Evolutionary conservation across 2,329 filamentous ascomycete genomes (phyloP), one percentile per base, ranked within the genome.

Genomic region (Fusarium mexicanum): DNA sequence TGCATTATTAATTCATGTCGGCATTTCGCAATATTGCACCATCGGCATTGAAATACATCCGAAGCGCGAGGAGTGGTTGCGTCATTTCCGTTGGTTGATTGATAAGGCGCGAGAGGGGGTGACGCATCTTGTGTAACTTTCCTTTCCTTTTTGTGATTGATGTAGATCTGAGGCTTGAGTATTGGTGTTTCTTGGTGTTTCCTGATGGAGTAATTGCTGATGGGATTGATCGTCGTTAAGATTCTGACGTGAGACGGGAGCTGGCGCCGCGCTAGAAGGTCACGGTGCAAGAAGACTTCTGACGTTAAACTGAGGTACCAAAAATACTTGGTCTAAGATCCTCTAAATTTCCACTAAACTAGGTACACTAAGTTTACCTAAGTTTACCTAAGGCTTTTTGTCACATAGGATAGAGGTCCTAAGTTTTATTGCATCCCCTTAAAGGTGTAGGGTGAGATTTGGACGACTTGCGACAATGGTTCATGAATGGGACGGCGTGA

Each of bases 211-310:
- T 44, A 67, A 33, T 40, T 37, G n/a, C 4, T 50, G 12, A 22
- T 43, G 37, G 40, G 26, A 37, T 51, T 24, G 31, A 68, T 64
- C 40, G n/a, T 31, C 31, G 22, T 20, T 69, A 60, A 64, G 48
- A 54, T 57, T 69, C 69, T 72, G 48, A 72, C 69, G 59, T 68
- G 68, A 63, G 63, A 64, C 63, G 47, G 55, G 47, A 46, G 10
- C n/a, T 12, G 40, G 41, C 26, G 61, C 26, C 31, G 62, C 40
- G 29, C 69, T 71, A 71, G 24, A 22, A 18, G 38, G 24, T 69
- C 6, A 29, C 29, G 29, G 29, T 31, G 29, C 8, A 31, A 31
- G 3, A 31, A 31, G 3, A 31, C 29, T 31, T 35, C 33, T 16
- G 14, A 35, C 14, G 3, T 4, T 35, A 4, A 35, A 2, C 33